A percentile compares a stretch with the other conserved stretches of the same genome.
Conservation (phyloP, 208 protist genomes). For the Trichomonas gallinae region DNA sequence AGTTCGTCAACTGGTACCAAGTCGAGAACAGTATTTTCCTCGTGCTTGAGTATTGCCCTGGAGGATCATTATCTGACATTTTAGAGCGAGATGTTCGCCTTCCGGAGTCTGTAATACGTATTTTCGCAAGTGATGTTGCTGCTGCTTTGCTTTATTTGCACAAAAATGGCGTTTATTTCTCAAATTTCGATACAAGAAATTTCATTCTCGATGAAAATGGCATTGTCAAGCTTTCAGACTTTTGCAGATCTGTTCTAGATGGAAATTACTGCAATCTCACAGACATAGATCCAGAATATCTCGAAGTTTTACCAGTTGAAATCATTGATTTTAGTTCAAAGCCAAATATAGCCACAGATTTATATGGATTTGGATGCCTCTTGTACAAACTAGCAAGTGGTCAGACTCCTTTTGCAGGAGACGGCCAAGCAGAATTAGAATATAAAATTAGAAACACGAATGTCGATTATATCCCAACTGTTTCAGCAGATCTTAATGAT, state of each 20-base stretch:
- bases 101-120: neutral
- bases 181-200: neutral
- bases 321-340: neutral
- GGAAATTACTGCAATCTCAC: neutral
- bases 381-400: neutral
- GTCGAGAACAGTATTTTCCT: neutral
- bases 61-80: neutral
- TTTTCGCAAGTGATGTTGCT: neutral
- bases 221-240: neutral
- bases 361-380: neutral
- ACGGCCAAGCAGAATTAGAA: neutral
- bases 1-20: neutral
- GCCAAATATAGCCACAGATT: neutral
- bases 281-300: neutral
- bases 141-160: neutral
- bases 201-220: constrained; percentile 6
- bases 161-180: neutral
- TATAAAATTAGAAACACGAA: neutral
- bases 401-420: neutral
- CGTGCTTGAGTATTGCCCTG: constrained; percentile 12
- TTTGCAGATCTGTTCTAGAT: neutral
- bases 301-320: neutral
- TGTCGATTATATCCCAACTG: neutral
- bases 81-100: neutral
- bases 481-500: neutral